Percentiles rank a stretch among this genome's conserved stretches.
Conservation (phyloP, 768 basidiomycete species). For the Lentinula sp. region DNA sequence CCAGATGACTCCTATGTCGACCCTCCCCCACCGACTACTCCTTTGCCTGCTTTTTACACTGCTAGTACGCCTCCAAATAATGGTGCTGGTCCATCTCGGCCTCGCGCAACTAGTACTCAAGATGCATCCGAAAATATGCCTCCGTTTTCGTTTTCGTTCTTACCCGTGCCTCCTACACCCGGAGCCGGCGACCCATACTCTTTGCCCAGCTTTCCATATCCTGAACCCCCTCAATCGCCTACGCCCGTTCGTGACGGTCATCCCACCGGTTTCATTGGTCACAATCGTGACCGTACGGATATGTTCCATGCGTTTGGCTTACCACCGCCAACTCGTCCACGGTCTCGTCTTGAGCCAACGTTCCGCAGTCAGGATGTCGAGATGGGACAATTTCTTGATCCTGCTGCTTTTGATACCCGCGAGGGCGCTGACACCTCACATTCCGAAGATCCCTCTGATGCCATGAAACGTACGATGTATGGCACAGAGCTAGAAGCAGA, state of each 20-base stretch:
- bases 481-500: slow-evolving; percentile 79
- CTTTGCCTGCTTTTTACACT: slow-evolving; percentile 46
- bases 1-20: slow-evolving; percentile 27
- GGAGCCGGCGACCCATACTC: slow-evolving; percentile 30
- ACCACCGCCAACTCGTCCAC: slow-evolving; percentile 33
- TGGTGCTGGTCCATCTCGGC: slow-evolving; percentile 14
- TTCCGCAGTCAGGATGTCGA: slow-evolving; percentile 17
- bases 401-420: slow-evolving; percentile 30
- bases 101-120: slow-evolving; percentile 36
- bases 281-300: slow-evolving; percentile 28
- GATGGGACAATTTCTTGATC: slow-evolving; percentile 31
- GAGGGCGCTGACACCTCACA: slow-evolving; percentile 17
- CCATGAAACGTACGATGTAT: slow-evolving; percentile 67
- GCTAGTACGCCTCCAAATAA: slow-evolving; percentile 32
- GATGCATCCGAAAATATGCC: slow-evolving; percentile 48
- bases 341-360: slow-evolving; percentile 30
- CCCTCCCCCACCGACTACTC: slow-evolving; percentile 44
- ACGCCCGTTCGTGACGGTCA: slow-evolving; percentile 33
- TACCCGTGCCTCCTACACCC: slow-evolving; percentile 49
- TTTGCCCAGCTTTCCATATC: slow-evolving; percentile 38
- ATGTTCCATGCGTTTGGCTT: slow-evolving; percentile 41
- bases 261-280: neutral
- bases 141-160: slow-evolving; percentile 47
- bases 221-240: slow-evolving; percentile 54
- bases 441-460: slow-evolving; percentile 28